Percentiles rank a stretch among this genome's conserved stretches.
Evolutionary conservation across 352 stramenopile genomes (phyloP).

Genomic region (Phytophthora quininea): DNA sequence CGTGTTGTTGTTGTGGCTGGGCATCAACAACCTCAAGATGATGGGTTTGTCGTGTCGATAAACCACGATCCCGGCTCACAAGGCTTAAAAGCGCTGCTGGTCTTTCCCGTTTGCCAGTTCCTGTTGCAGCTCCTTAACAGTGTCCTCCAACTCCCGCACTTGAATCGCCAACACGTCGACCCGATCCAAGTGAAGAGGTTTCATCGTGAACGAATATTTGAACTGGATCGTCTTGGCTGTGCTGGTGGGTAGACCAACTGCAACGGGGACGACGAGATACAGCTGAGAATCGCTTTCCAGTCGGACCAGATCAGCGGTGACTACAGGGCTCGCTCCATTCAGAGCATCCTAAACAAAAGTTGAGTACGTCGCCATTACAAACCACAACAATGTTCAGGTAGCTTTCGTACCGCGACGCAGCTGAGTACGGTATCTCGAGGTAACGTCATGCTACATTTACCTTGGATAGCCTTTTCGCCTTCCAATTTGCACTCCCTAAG

Average conservation of each 20-base stretch:
- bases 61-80: too few species aligned
- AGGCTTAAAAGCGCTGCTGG: too few species aligned
- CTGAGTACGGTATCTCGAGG: constrained; percentile 5
- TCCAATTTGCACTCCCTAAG: constrained; percentile 9
- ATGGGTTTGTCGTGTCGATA: too few species aligned
- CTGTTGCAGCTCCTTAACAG: constrained; percentile 2
- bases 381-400: neutral
- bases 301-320: neutral
- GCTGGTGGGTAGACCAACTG: neutral
- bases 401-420: constrained; percentile 2
- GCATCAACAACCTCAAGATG: too few species aligned
- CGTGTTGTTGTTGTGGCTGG: too few species aligned
- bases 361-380: neutral
- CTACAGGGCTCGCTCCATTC: neutral
- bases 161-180: neutral
- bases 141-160: constrained; percentile 7
- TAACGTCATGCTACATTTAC: neutral
- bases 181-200: neutral
- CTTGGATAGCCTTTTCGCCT: neutral
- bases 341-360: constrained; percentile 4
- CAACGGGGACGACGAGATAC: constrained; percentile 1
- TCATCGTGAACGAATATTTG: constrained; percentile 3
- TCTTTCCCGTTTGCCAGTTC: too few species aligned
- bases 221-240: neutral
- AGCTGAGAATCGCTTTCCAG: neutral